phyloP scores from a whole-genome alignment of 805 yeast species.

The Suhomyces prunicola region DNA sequence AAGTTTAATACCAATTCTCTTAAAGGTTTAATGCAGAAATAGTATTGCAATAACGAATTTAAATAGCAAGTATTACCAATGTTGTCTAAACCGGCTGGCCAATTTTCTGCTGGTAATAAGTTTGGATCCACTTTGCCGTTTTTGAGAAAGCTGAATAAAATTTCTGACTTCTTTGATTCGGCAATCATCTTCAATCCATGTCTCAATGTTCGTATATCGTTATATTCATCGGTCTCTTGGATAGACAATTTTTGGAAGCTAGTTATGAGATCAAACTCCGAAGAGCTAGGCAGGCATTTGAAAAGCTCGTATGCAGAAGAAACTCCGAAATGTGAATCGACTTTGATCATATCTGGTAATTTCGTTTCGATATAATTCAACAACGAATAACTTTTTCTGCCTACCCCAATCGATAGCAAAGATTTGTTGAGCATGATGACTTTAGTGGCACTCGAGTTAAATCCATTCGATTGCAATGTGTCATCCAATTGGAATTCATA shows the following conservation, averaged over 20 bases:
- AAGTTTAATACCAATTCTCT: conserved; percentile 63
- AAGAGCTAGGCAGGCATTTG: conserved; percentile 49
- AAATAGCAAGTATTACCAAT: conserved; percentile 95
- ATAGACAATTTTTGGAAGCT: conserved; percentile 43
- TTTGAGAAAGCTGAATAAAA: conserved; percentile 53
- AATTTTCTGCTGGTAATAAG: conserved; percentile 56
- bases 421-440: conserved; percentile 49
- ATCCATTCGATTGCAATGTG: conserved; percentile 27
- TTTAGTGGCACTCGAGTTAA: conserved; percentile 31
- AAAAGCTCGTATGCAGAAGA: conserved; percentile 45
- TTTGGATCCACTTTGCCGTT: conserved; percentile 63
- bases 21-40: conserved; percentile 80
- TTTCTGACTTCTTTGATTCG: conserved; percentile 48
- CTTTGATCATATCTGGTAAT: conserved; percentile 28
- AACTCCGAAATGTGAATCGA: conserved; percentile 21
- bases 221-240: conserved; percentile 24
- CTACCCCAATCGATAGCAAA: conserved; percentile 57
- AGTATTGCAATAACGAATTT: conserved; percentile 86
- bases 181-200: conserved; percentile 58
- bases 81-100: conserved; percentile 92
- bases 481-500: conserved; percentile 64
- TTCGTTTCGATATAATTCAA: conserved; percentile 51
- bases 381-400: conserved; percentile 55
- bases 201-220: conserved; percentile 56
- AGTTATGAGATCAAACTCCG: conserved; percentile 55